Percentiles rank a stretch among this genome's conserved stretches.
These are phyloP conservation scores for Mycena crocata DNA, from an alignment of 768 basidiomycete species.

Conservation along the genomic window DNA sequence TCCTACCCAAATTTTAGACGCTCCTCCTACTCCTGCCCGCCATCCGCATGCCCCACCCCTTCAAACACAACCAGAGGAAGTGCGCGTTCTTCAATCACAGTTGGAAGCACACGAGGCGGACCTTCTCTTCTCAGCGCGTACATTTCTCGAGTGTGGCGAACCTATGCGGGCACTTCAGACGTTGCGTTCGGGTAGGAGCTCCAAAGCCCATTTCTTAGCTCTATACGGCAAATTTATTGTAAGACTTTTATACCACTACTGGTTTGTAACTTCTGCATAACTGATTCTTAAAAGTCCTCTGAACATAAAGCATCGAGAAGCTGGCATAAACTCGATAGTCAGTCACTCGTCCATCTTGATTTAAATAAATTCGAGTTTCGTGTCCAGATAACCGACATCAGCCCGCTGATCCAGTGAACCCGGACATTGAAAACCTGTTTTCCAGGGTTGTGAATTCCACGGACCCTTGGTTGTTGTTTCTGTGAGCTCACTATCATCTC, in stretches of 20 bases:
- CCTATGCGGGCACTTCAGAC: conserved; percentile 77
- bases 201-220: conserved; percentile 80
- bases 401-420: conserved; percentile 74
- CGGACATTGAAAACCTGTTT: conserved; percentile 67
- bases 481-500: conserved; percentile 62
- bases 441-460: conserved; percentile 64
- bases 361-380: conserved; percentile 13
- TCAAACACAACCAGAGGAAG: conserved; percentile 45
- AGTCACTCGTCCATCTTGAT: conserved; percentile 38
- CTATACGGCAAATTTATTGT: conserved; percentile 90
- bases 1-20: conserved; percentile 29
- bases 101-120: conserved; percentile 77
- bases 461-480: conserved; percentile 87
- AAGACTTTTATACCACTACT: conserved; percentile 45
- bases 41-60: conserved; percentile 53
- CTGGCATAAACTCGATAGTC: conserved; percentile 87
- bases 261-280: conserved; percentile 18
- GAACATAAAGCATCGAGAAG: conserved; percentile 87
- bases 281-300: conserved; percentile 65
- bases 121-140: conserved; percentile 74
- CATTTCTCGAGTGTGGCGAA: conserved; percentile 82
- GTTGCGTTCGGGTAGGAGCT: conserved; percentile 72
- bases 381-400: conserved; percentile 74
- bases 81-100: conserved; percentile 53
- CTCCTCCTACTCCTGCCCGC: conserved; percentile 36